Base-by-base conservation (phyloP, 805 yeast species). In the Candida parachauliodes region DNA sequence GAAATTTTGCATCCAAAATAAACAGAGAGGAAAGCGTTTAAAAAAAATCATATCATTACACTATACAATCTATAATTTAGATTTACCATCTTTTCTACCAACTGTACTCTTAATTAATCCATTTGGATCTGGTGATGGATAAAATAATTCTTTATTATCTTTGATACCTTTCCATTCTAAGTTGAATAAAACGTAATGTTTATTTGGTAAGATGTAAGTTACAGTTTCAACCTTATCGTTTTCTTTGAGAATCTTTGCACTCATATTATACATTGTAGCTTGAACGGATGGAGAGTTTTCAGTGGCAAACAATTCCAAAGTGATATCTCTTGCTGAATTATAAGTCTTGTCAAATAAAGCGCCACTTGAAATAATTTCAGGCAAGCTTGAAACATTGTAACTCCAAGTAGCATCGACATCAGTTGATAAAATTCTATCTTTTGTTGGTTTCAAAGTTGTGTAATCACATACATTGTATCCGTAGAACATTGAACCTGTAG, bases 261-360 rank as follows among this genome's bases (percentile, higher is more conserved):
- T 74, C 93, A 89, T 89, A 73, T 88, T 85, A 72, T 77, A 89
- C 96, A 89, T 91, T 42, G 96, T 89, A 32, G 95, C 96, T 69
- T 89, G 97, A 32, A 89, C 97, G 18, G 95, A 84, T n/a, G 96
- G 79, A 8, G 95, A 86, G 61, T 86, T 79, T 62, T 89, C 96
- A 35, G 74, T 60, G 12, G 96, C 96, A 62, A 89, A 89, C 42
- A 73, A 71, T 38, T 78, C 82, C 51, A 88, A 72, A 1, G 96
- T 88, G 51, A 77, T 73, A 27, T 67, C 68, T 52, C 87, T 75
- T 14, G 87, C 93, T 10, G 59, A 54, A n/a, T 67, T 57, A 60
- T 73, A 85, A 22, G 83, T 75, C 8, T 56, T 38, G 62, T 88
- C 94, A 52, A 88, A 85, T 27, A 74, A 60, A 11, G 82, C 85